Conservation (phyloP, 768 basidiomycete genomes). For the Leccinum pellstonianum region DNA sequence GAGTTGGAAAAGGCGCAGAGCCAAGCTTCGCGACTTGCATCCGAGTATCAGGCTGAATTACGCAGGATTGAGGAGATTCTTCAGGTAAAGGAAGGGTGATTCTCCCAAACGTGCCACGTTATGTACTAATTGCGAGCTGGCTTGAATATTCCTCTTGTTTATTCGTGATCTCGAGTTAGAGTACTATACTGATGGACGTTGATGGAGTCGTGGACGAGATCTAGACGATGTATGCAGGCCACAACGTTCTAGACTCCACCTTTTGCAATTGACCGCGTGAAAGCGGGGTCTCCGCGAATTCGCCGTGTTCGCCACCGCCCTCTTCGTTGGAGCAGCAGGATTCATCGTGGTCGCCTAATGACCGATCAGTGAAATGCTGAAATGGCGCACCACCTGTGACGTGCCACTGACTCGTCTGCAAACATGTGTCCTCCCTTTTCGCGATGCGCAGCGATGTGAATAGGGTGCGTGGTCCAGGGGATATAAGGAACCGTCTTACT, state of each 20-base stretch:
- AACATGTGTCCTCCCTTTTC: constrained; percentile 16
- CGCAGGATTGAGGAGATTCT: constrained; percentile 35
- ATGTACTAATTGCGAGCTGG: constrained; percentile 26
- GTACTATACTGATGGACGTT: constrained; percentile 1
- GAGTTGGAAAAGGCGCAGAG: constrained; percentile 30
- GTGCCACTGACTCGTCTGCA: constrained; percentile 8
- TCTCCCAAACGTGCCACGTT: constrained; percentile 15
- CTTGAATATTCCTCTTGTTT: constrained; percentile 18
- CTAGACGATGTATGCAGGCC: constrained; percentile 14
- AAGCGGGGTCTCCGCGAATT: constrained; percentile 14
- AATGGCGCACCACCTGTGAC: constrained; percentile 13
- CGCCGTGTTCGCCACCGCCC: constrained; percentile 16
- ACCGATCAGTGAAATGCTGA: constrained; percentile 28
- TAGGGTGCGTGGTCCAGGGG: constrained; percentile 7
- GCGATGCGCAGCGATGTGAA: constrained; percentile 17
- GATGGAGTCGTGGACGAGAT: constrained; percentile 14
- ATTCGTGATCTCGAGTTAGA: constrained; percentile 10
- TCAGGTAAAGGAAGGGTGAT: constrained; percentile 31
- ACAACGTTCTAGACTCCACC: constrained; percentile 1
- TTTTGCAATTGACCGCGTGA: constrained; percentile 6
- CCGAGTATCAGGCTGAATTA: constrained; percentile 34
- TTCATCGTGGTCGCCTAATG: constrained; percentile 26
- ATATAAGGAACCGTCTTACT: constrained; percentile 17
- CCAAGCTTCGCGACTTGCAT: constrained; percentile 31
- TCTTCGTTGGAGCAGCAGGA: constrained; percentile 17